These are phyloP conservation scores for Ambrosia hybrid DNA, from an alignment of 140 eudicot species.

Conservation along the genomic window DNA sequence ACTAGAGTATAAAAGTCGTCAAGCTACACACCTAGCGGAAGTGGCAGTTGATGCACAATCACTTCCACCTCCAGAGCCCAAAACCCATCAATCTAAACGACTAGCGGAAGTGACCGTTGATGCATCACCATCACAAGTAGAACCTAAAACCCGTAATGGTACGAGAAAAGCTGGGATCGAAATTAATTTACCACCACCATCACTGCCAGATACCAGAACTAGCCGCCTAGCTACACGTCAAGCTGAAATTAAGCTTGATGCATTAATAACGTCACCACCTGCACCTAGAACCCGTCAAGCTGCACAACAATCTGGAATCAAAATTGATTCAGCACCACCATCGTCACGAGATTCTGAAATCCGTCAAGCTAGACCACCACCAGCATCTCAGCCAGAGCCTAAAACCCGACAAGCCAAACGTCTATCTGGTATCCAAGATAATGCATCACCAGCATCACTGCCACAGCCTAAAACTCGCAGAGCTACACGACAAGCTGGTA, in stretches of 20 bases:
- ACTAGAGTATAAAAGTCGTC: slow-evolving; percentile 18
- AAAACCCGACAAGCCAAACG: slow-evolving; percentile 20
- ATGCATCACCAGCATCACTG: neutral
- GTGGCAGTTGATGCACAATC: slow-evolving; percentile 28
- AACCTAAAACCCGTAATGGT: neutral
- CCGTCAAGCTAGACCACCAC: slow-evolving; percentile 28
- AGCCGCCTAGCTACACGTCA: too few species aligned
- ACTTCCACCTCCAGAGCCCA: neutral
- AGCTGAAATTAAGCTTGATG: too few species aligned
- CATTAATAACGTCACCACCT: too few species aligned
- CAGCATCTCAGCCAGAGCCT: slow-evolving; percentile 20
- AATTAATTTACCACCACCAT: too few species aligned
- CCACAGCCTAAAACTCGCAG: slow-evolving; percentile 6
- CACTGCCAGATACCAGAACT: too few species aligned
- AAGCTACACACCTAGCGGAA: slow-evolving; percentile 44
- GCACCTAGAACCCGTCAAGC: slow-evolving; percentile 20
- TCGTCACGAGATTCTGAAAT: slow-evolving; percentile 13
- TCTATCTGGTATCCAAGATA: neutral
- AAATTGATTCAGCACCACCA: slow-evolving; percentile 3
- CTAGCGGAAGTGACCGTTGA: neutral
- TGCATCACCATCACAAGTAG: slow-evolving; percentile 16
- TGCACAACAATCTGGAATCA: neutral
- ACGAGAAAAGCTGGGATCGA: too few species aligned
- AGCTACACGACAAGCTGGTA: slow-evolving; percentile 15
- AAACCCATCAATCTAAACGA: slow-evolving; percentile 18